phyloP scores from a whole-genome alignment of 2,329 filamentous ascomycete genomes.

The Lasiodiplodia sp. region DNA sequence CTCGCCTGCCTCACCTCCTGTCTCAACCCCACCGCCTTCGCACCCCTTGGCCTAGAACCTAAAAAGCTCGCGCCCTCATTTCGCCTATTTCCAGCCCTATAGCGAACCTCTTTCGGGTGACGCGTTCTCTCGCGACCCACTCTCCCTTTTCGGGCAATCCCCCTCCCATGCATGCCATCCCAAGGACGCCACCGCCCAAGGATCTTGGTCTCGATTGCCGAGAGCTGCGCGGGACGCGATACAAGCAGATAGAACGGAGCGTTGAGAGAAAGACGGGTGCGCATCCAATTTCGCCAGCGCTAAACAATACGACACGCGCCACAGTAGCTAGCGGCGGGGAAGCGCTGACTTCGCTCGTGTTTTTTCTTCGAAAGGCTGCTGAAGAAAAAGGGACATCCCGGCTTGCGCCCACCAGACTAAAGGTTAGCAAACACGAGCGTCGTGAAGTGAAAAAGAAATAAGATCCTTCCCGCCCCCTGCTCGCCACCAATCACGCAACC shows the following conservation, averaged over 20 bases:
- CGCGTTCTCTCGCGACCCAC: slow-evolving; percentile 15
- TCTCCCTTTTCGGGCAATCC: not conserved
- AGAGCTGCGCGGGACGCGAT: too few relatives aligned
- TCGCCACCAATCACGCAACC: not conserved
- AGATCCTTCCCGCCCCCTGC: not conserved
- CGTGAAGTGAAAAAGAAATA: not conserved
- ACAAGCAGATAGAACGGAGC: not conserved
- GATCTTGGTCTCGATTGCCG: slow-evolving; percentile 9
- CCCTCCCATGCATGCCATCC: not conserved
- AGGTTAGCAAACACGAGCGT: not conserved
- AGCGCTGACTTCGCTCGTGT: slow-evolving; percentile 11
- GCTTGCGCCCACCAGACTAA: not conserved
- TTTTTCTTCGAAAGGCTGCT: not conserved
- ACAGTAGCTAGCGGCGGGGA: slow-evolving; percentile 1
- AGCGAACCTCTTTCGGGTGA: slow-evolving; percentile 1
- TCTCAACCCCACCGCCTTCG: slow-evolving; percentile 10
- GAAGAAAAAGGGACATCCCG: slow-evolving; percentile 15
- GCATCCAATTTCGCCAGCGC: not conserved
- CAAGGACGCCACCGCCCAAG: not conserved
- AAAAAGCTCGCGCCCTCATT: slow-evolving; percentile 8
- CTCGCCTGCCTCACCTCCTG: slow-evolving; percentile 17
- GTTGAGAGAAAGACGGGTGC: not conserved
- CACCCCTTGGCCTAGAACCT: slow-evolving; percentile 11
- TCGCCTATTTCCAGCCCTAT: slow-evolving; percentile 26
- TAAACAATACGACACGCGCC: slow-evolving; percentile 1